A percentile compares a stretch with the other conserved stretches of the same genome.
These are phyloP conservation scores for Tetrapyrgos nigripes DNA, from an alignment of 1,284 basidiomycete genomes.

Conservation along the genomic window DNA sequence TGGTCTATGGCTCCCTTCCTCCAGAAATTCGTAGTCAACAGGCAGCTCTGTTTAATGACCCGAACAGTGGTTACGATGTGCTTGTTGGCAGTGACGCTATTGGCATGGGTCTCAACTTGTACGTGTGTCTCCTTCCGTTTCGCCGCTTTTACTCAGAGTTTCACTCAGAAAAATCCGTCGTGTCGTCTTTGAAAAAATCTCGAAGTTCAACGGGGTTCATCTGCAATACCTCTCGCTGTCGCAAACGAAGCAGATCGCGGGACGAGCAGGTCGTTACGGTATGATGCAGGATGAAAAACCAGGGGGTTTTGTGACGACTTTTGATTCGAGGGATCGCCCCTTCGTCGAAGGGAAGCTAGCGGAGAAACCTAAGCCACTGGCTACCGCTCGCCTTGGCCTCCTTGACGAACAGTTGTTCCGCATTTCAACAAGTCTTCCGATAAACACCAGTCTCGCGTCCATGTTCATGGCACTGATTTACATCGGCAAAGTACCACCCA, in stretches of 20 bases:
- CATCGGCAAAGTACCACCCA: conserved; percentile 52
- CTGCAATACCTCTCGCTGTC: conserved; percentile 70
- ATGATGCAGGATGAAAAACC: conserved; percentile 58
- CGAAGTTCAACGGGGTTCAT: conserved; percentile 74
- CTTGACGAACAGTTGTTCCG: conserved; percentile 28
- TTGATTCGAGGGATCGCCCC: conserved; percentile 71
- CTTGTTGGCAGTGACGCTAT: conserved; percentile 93
- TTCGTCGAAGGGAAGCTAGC: conserved; percentile 56
- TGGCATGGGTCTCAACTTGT: conserved; percentile 97
- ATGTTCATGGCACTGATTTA: conserved; percentile 54
- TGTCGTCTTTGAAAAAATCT: conserved; percentile 82
- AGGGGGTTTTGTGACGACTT: conserved; percentile 78
- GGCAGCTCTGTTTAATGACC: conserved; percentile 88
- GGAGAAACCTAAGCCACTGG: conserved; percentile 42
- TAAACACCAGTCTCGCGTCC: conserved; percentile 36
- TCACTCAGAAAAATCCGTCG: conserved; percentile 86
- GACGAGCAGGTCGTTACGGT: conserved; percentile 93
- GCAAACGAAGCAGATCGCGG: conserved; percentile 96
- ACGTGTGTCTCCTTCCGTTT: conserved; percentile 37
- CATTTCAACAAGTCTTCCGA: conserved; percentile 31
- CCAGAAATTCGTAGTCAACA: conserved; percentile 92
- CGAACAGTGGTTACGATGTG: conserved; percentile 80
- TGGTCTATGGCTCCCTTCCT: conserved; percentile 90
- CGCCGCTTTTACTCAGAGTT: not conserved
- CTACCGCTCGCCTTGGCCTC: conserved; percentile 40